These are phyloP conservation scores for Blastomyces parvus DNA, from an alignment of 2,329 filamentous ascomycete species.

Conservation along the genomic window DNA sequence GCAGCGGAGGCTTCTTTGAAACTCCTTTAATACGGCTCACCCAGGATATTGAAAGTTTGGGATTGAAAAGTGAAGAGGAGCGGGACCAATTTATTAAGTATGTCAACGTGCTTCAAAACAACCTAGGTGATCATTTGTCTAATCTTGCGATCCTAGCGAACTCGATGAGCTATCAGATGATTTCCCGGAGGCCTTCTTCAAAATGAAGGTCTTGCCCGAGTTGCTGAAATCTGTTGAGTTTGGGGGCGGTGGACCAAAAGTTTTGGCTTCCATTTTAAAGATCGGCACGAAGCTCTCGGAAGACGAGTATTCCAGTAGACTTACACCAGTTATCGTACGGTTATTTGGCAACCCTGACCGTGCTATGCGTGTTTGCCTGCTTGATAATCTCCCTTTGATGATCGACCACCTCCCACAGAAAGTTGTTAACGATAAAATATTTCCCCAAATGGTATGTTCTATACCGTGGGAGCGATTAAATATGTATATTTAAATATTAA, in stretches of 20 bases:
- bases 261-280: conserved; percentile 79
- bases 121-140: conserved; percentile 1
- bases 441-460: conserved; percentile 68
- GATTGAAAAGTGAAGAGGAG: conserved; percentile 75
- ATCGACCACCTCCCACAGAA: conserved; percentile 84
- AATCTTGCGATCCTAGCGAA: conserved; percentile 41
- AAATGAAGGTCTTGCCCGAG: conserved; percentile 90
- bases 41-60: conserved; percentile 84
- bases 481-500: conserved; percentile 21
- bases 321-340: conserved; percentile 78
- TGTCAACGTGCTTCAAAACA: conserved; percentile 6
- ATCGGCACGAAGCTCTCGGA: conserved; percentile 77
- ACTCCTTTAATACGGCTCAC: conserved; percentile 86
- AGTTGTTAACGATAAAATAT: conserved; percentile 91
- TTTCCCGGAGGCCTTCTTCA: conserved; percentile 96
- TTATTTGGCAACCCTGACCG: conserved; percentile 86
- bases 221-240: conserved; percentile 98
- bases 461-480: neutral
- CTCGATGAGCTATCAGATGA: conserved; percentile 81
- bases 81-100: conserved; percentile 73
- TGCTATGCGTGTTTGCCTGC: conserved; percentile 77
- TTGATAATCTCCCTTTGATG: conserved; percentile 83
- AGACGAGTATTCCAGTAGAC: conserved; percentile 77
- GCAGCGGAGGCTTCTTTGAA: conserved; percentile 80
- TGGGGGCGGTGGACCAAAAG: conserved; percentile 86